Evolutionary conservation across 768 basidiomycete species (phyloP), one percentile per base, ranked within the genome.

Genomic region (Baorangia bicolor): DNA sequence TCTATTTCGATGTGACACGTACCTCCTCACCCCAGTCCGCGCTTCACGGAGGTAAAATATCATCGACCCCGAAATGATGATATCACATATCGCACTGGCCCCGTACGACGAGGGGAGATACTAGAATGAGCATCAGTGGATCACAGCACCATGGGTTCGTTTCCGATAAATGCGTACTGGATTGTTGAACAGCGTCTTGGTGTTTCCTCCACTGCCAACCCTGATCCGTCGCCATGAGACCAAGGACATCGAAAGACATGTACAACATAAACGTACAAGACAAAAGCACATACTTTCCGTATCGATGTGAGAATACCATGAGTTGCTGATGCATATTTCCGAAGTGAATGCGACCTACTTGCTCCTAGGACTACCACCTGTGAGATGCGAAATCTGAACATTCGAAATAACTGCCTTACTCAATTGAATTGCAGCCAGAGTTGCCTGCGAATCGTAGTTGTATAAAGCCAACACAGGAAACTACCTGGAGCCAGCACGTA

Each of bases 11-110:
- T 7, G 5, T 8, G 16, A 20, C 5, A 16, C 43, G 10, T 30
- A 51, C 55, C 55, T 56, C 37, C 9, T 46, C 28, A 47, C 25
- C 10, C 55, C 55, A 14, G 55, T 51, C 14, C 44, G 49, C 4
- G 38, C 49, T 25, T 56, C 49, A 1, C 44, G 49, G 12, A 56
- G 49, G 33, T 46, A 56, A 41, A 40, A 51, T 14, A 56, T 41
- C 55, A 56, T 56, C n/a, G 55, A 51, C 2, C 2, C 44, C 1
- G 44, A 8, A n/a, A 51, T 51, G 25, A 56, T n/a, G 14, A 47
- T 27, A 14, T 56, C 55, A 16, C 55, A 50, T n/a, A n/a, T n/a
- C n/a, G n/a, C n/a, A n/a, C n/a, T n/a, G n/a, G n/a, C n/a, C n/a
- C n/a, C n/a, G n/a, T n/a, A n/a, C n/a, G n/a, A n/a, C n/a, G n/a